phyloP scores from a whole-genome alignment of 805 yeast genomes.

The Kodamaea neixiangensis region DNA sequence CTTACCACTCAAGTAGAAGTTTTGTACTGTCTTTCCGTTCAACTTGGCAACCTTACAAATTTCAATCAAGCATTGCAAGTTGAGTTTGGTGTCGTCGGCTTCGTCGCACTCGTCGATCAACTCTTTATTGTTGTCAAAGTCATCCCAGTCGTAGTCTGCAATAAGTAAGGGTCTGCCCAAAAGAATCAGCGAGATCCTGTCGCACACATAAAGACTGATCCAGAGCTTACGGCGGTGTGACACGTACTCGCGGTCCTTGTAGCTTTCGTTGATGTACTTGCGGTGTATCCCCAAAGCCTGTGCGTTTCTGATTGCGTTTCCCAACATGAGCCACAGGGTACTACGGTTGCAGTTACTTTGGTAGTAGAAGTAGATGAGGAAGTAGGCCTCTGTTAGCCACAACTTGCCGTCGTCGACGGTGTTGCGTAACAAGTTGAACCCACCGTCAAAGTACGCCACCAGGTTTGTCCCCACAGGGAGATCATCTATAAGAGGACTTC shows the following conservation, averaged over 20 bases:
- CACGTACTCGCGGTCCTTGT: constrained; percentile 24
- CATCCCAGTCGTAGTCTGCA: constrained; percentile 42
- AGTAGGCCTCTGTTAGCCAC: constrained; percentile 45
- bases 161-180: constrained; percentile 42
- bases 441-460: constrained; percentile 36
- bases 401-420: constrained; percentile 40
- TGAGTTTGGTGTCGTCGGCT: constrained; percentile 12
- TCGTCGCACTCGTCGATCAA: constrained; percentile 6
- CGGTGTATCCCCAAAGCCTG: constrained; percentile 45
- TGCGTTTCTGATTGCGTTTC: constrained; percentile 44
- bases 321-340: constrained; percentile 47
- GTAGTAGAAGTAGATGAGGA: constrained; percentile 41
- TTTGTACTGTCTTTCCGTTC: constrained; percentile 30
- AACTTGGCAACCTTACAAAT: constrained; percentile 29
- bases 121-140: constrained; percentile 23
- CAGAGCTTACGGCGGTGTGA: constrained; percentile 37
- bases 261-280: constrained; percentile 39
- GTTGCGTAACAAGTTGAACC: constrained; percentile 29
- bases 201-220: constrained; percentile 35
- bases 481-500: constrained; percentile 23
- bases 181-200: constrained; percentile 32
- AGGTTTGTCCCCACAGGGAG: constrained; percentile 23
- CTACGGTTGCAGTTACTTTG: constrained; percentile 41
- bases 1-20: constrained; percentile 32
- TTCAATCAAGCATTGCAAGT: constrained; percentile 28